Base-by-base conservation (phyloP, 2,329 filamentous ascomycete species). In the Diaporthe sp. region DNA sequence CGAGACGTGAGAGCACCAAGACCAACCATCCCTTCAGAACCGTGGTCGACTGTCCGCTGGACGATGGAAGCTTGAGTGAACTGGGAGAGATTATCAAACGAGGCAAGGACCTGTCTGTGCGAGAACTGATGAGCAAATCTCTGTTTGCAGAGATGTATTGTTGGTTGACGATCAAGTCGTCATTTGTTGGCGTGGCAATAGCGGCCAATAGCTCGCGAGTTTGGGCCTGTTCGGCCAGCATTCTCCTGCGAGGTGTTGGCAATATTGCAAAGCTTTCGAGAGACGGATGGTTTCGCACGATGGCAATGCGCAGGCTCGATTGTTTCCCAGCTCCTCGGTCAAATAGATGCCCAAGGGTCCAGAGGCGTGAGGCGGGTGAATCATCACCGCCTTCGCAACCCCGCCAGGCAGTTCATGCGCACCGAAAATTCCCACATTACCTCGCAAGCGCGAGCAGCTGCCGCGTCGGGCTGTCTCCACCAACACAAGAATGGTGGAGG, bases 391-490 rank as follows among this genome's bases (percentile, higher is more conserved):
- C 56, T 53, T 63, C 19, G 42, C 35, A 39, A 73, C 73, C 71
- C 71, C 71, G 72, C 73, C 71, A 70, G 59, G 72, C 65, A 65
- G 59, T 53, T 72, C 51, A 51, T 68, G 63, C 70, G 53, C 63
- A 68, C 47, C 63, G 47, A 68, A 53, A 61, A 63, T 70, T 44
- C 70, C 71, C 72, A 73, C 37, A 71, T 70, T 44, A 73, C 37
- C 37, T 61, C 55, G 51, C 51, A 44, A 68, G 30, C 63, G 56
- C 58, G 44, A 65, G 58, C 66, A 73, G 74, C 50, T 75, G 71
- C 51, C 66, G 71, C 68, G 71, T 35, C 44, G 44, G 61, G 70
- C 50, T 70, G 73, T 70, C 63, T 70, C 51, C 66, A 73, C 66
- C 39, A 50, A 42, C 66, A 56, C 53, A 50, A 56, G 58, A 65